Conservation (phyloP, 2,329 filamentous ascomycete species). For the Claviceps africana region DNA sequence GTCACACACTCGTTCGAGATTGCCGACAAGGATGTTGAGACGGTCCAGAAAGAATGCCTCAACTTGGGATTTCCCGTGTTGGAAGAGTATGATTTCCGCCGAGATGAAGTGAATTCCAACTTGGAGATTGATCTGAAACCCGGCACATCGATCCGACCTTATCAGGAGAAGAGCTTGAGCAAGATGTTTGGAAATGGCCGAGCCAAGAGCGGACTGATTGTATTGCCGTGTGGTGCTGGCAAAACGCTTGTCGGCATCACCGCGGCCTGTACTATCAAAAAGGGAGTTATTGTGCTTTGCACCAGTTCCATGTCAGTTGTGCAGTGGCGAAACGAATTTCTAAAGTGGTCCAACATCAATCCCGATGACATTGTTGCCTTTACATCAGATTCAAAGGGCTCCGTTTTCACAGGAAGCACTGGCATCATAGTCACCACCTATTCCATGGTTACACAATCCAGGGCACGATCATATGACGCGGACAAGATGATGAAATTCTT, state of each 20-base stretch:
- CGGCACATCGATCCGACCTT: constrained; percentile 78
- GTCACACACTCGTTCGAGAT: constrained; percentile 93
- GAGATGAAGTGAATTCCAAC: constrained; percentile 77
- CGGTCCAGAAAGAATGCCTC: constrained; percentile 78
- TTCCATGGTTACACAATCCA: constrained; percentile 92
- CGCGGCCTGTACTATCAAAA: constrained; percentile 93
- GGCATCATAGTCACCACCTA: constrained; percentile 97
- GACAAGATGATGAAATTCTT: constrained; percentile 98
- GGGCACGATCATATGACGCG: constrained; percentile 78
- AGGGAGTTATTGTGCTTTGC: constrained; percentile 86
- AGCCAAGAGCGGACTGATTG: constrained; percentile 94
- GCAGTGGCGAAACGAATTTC: constrained; percentile 90
- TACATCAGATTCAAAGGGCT: constrained; percentile 79
- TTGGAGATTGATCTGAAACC: constrained; percentile 88
- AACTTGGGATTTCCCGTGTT: constrained; percentile 76
- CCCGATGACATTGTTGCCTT: constrained; percentile 90
- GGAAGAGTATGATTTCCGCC: constrained; percentile 94
- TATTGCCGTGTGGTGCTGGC: constrained; percentile 87
- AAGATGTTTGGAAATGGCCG: constrained; percentile 99
- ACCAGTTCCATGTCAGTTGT: constrained; percentile 97
- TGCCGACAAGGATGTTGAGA: constrained; percentile 64
- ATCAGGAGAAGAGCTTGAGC: constrained; percentile 92
- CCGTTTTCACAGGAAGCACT: constrained; percentile 68
- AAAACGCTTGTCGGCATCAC: constrained; percentile 98
- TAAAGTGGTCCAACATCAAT: constrained; percentile 95